Base-by-base conservation (phyloP, 2,329 filamentous ascomycete species). In the Xylaria multiplex region DNA sequence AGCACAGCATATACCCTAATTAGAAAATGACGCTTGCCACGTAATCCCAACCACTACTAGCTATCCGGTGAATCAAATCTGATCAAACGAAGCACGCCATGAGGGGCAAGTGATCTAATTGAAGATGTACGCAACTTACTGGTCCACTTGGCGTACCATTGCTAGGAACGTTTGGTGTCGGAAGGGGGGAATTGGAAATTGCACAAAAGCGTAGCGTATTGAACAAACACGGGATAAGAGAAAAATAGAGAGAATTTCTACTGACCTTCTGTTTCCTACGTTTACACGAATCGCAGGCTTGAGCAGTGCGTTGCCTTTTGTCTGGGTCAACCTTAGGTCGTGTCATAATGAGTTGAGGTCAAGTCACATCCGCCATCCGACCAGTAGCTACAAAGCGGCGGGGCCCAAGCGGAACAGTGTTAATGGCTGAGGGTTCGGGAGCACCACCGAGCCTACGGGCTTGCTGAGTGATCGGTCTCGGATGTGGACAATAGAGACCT, bases 181-280 rank as follows among this genome's bases (percentile, higher is more conserved):
- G 53, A 30, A 43, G 37, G 22, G 37, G 46, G 11, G 16, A 32
- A 11, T 27, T 35, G 16, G 19, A 50, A 54, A 24, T 35, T 24
- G 14, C 43, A 53, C 42, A 60, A n/a, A 46, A n/a, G 43, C 13
- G 24, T 37, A 24, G 22, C 9, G 32, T 9, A 16, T 53, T 61
- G 45, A 16, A 49, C 14, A 19, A 19, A 13, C 2, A 50, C 13
- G 6, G 52, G n/a, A 13, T 27, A 5, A 27, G 32, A 8, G 22
- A 48, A 57, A 27, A 45, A 49, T 6, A 7, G 16, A 57, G 46
- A 50, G 19, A 48, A 45, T 8, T 57, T 60, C 37, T 58, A 73
- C 84, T 81, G 74, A 88, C 88, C 82, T 90, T 91, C 79, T 90
- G 88, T 76, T 91, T 91, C 68, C 88, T 84, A 66, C 84, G 82